phyloP scores from a whole-genome alignment of 2,329 filamentous ascomycete genomes.

The Aspergillus texensis region DNA sequence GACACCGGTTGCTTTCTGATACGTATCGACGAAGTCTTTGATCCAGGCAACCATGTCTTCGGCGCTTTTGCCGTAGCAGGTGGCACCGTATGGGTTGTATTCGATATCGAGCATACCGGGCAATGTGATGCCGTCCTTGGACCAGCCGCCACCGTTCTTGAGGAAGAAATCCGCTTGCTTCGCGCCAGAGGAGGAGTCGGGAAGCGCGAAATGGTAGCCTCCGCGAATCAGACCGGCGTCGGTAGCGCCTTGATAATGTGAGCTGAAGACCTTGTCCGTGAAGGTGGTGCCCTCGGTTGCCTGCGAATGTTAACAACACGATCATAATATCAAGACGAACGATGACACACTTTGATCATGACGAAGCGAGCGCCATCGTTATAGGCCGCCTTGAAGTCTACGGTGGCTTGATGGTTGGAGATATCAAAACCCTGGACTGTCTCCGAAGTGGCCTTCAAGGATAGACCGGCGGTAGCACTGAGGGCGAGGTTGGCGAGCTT shows the following conservation, averaged over 20 bases:
- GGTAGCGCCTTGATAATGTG: slow-evolving; percentile 55
- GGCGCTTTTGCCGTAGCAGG: slow-evolving; percentile 50
- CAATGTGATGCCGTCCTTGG: slow-evolving; percentile 55
- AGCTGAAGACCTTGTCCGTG: slow-evolving; percentile 49
- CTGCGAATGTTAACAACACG: slow-evolving; percentile 31
- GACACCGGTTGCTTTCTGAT: slow-evolving; percentile 48
- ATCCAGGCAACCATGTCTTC: slow-evolving; percentile 56
- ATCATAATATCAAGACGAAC: no score
- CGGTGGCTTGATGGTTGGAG: slow-evolving; percentile 15
- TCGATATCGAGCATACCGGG: slow-evolving; percentile 62
- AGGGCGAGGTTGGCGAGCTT: slow-evolving; percentile 6
- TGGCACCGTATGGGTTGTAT: slow-evolving; percentile 39
- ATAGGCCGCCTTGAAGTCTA: slow-evolving; percentile 14
- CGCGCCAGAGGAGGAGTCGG: slow-evolving; percentile 46
- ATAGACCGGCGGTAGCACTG: slow-evolving; percentile 1
- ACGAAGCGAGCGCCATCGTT: slow-evolving; percentile 16
- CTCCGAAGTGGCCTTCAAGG: neutral
- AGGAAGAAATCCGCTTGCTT: slow-evolving; percentile 57
- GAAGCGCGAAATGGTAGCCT: slow-evolving; percentile 59
- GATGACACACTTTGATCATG: slow-evolving; percentile 11
- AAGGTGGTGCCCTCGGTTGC: slow-evolving; percentile 56
- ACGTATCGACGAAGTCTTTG: slow-evolving; percentile 54
- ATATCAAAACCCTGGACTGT: slow-evolving; percentile 18
- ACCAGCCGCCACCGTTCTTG: slow-evolving; percentile 57
- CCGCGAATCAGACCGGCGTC: slow-evolving; percentile 56